Evolutionary conservation across 192 early-diverging fungal species (phyloP).

Genomic region (Podila clonocystis): DNA sequence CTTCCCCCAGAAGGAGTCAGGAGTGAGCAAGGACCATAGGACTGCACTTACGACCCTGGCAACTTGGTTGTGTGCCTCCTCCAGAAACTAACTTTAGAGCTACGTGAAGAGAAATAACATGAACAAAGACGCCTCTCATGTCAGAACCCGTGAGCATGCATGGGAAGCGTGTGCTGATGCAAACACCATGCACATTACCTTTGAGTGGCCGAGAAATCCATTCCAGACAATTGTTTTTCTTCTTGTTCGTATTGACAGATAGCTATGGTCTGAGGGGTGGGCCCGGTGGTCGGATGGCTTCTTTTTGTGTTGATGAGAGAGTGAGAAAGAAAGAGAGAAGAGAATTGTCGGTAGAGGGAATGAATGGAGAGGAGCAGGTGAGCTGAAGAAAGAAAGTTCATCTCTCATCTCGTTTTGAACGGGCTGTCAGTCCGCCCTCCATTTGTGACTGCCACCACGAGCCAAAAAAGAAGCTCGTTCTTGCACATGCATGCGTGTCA

Average conservation of each 20-base stretch:
- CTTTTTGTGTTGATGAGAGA: too few species aligned
- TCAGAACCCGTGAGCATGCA: background rate
- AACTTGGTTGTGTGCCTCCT: slow-evolving; percentile 42
- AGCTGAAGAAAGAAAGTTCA: too few species aligned
- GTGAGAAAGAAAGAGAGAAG: too few species aligned
- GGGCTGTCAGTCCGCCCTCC: too few species aligned
- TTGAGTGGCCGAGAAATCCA: slow-evolving; percentile 44
- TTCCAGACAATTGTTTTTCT: background rate
- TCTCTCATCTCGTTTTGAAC: too few species aligned
- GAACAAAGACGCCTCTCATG: background rate
- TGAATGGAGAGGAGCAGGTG: too few species aligned
- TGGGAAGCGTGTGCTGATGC: background rate
- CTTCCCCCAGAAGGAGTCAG: background rate
- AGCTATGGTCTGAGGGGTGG: too few species aligned
- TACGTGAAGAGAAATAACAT: slow-evolving; percentile 1
- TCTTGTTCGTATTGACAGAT: too few species aligned
- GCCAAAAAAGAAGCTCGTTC: background rate
- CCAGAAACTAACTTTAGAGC: slow-evolving; percentile 40
- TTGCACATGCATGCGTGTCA: too few species aligned
- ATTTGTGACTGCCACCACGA: background rate
- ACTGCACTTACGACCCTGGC: slow-evolving; percentile 40
- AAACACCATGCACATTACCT: slow-evolving; percentile 13
- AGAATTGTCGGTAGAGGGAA: too few species aligned
- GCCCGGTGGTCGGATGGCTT: too few species aligned
- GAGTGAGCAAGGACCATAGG: background rate